Percentiles rank a stretch among this genome's conserved stretches.
Conservation (phyloP, 2,329 filamentous ascomycete genomes). For the Penicillium sp. region DNA sequence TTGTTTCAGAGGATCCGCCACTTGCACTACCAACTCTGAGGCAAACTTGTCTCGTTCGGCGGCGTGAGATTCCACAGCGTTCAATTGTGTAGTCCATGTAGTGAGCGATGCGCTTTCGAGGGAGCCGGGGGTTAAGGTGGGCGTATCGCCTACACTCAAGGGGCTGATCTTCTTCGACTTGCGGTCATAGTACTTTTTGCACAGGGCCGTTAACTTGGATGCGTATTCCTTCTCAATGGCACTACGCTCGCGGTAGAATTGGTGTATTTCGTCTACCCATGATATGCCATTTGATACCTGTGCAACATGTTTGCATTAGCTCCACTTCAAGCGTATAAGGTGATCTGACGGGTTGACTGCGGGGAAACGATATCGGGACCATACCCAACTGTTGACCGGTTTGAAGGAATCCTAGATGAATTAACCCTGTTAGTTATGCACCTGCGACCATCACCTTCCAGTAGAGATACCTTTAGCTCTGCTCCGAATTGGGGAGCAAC, state of each 20-base stretch:
- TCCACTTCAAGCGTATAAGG: constrained; percentile 10
- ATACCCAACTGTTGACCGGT: constrained; percentile 83
- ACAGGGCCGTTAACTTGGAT: constrained; percentile 78
- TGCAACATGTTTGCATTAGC: constrained; percentile 22
- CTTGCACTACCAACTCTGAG: constrained; percentile 71
- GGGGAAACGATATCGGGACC: constrained; percentile 26
- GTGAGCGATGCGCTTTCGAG: constrained; percentile 95
- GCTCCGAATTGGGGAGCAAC: constrained; percentile 83
- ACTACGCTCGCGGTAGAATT: constrained; percentile 94
- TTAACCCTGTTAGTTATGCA: constrained; percentile 23
- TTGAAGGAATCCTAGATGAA: constrained; percentile 84
- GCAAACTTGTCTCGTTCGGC: constrained; percentile 85
- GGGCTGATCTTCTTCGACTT: constrained; percentile 86
- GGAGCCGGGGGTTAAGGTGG: constrained; percentile 88
- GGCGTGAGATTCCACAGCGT: constrained; percentile 81
- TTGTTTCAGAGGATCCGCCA: constrained; percentile 83
- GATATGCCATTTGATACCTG: constrained; percentile 78
- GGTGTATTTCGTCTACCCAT: constrained; percentile 95
- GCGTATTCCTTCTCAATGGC: constrained; percentile 96
- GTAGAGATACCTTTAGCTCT: constrained; percentile 74
- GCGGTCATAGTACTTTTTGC: constrained; percentile 96
- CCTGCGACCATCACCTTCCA: neutral
- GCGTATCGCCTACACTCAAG: constrained; percentile 90
- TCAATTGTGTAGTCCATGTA: constrained; percentile 93
- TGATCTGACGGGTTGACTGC: constrained; percentile 13